These are phyloP conservation scores for Mrakia frigida DNA, from an alignment of 768 basidiomycete species.

Conservation along the genomic window DNA sequence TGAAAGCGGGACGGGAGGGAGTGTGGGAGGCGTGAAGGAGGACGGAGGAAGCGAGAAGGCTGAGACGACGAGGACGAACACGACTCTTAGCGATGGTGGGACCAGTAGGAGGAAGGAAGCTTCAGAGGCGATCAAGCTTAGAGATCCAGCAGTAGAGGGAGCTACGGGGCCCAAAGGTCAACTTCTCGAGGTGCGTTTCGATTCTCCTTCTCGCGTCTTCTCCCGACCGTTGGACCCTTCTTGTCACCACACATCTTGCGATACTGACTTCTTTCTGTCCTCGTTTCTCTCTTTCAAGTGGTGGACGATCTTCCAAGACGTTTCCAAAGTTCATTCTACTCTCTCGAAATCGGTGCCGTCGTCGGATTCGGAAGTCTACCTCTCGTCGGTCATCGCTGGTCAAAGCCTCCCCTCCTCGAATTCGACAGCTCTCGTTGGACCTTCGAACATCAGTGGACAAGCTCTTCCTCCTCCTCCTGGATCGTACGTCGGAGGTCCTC, in stretches of 20 bases:
- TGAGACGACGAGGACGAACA: not conserved
- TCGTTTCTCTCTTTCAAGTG: not conserved
- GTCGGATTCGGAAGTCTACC: not conserved
- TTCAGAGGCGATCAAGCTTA: not conserved
- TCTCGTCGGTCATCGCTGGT: not conserved
- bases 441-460: not conserved
- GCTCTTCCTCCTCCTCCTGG: not conserved
- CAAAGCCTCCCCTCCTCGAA: not conserved
- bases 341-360: not conserved
- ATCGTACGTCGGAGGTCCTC: not conserved
- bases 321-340: not conserved
- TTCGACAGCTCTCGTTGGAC: not conserved
- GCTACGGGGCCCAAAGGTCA: not conserved
- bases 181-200: not conserved
- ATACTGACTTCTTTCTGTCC: not conserved
- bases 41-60: not conserved
- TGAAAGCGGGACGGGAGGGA: conserved; percentile 11
- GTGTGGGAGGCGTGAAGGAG: not conserved
- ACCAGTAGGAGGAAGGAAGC: not conserved
- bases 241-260: not conserved
- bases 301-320: conserved; percentile 8
- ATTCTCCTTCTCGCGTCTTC: not conserved
- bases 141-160: not conserved
- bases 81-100: not conserved
- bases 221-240: not conserved